phyloP scores from a whole-genome alignment of 176 grass and related monocot genomes.

The Themeda triandra region DNA sequence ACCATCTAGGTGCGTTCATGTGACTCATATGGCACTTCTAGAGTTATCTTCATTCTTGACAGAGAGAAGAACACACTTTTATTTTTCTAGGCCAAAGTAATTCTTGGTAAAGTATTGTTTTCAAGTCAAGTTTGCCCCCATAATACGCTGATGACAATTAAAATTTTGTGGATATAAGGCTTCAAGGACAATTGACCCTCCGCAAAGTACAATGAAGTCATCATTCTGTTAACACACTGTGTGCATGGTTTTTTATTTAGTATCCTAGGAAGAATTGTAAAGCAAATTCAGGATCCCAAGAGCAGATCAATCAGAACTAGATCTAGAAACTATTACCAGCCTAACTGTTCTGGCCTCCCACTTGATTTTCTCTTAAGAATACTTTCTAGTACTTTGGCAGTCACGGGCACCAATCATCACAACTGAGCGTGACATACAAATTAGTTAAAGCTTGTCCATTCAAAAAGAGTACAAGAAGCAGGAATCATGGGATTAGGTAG shows the following conservation, averaged over 20 bases:
- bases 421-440: neutral
- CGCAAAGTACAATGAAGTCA: neutral
- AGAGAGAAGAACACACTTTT: neutral
- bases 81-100: neutral
- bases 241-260: slow-evolving; percentile 2
- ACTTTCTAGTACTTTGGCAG: neutral
- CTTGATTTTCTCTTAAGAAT: neutral
- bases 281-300: neutral
- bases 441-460: slow-evolving; percentile 24
- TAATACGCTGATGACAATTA: neutral
- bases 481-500: slow-evolving; percentile 12
- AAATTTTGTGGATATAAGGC: neutral
- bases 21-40: neutral
- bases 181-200: neutral
- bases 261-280: neutral
- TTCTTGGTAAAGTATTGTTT: neutral
- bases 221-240: neutral
- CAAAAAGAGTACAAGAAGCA: neutral
- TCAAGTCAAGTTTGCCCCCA: neutral
- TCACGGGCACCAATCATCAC: neutral
- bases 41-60: slow-evolving; percentile 18
- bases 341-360: neutral
- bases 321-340: neutral
- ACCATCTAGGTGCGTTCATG: neutral
- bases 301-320: neutral